Percentiles rank a stretch among this genome's conserved stretches.
Evolutionary conservation across 2,329 filamentous ascomycete species (phyloP).

Genomic region (Venturia carpophila): DNA sequence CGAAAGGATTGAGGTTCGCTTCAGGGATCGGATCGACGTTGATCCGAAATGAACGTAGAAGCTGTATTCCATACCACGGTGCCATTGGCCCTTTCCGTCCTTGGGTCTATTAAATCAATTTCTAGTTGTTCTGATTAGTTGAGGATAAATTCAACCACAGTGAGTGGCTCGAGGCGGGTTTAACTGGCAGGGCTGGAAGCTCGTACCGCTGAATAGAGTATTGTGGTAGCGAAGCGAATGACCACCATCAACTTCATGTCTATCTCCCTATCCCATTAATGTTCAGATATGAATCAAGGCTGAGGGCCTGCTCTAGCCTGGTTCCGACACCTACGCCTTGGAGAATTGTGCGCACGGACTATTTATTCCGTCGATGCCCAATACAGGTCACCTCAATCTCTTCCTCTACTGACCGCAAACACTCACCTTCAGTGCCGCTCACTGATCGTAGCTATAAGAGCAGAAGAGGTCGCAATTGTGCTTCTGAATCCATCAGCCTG

Average conservation of each 20-base stretch:
- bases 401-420: background rate
- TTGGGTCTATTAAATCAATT: no score
- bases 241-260: background rate
- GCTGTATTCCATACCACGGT: no score
- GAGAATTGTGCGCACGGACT: background rate
- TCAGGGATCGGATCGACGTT: no score
- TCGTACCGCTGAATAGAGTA: background rate
- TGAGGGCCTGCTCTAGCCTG: constrained; percentile 3
- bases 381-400: background rate
- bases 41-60: no score
- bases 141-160: no score
- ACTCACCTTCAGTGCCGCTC: background rate
- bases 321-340: background rate
- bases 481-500: background rate
- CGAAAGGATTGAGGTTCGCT: no score
- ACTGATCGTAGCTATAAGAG: constrained; percentile 3
- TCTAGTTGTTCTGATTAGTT: no score
- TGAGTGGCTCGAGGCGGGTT: no score
- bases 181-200: background rate
- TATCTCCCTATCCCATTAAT: background rate
- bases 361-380: background rate
- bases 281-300: background rate
- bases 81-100: no score
- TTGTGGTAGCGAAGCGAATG: background rate
- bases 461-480: background rate